These are phyloP conservation scores for Solanum paucissectum DNA, from an alignment of 257 asterid genomes.

Conservation along the genomic window DNA sequence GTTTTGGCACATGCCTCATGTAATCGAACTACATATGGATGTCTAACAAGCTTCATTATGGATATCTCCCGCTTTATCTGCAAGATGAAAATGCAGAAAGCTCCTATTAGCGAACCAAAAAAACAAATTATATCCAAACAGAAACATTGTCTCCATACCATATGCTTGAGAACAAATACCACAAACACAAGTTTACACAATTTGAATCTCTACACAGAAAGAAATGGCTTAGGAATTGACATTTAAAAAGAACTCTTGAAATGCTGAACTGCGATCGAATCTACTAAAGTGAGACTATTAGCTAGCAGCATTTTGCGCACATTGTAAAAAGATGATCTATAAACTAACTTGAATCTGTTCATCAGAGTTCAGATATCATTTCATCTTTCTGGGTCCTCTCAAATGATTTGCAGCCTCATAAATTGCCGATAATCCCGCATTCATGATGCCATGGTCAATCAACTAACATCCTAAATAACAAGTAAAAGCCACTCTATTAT, in stretches of 20 bases:
- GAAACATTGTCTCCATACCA: neutral
- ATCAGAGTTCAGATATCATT: neutral
- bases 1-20: slow-evolving; percentile 62
- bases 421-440: neutral
- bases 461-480: neutral
- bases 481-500: neutral
- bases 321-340: neutral
- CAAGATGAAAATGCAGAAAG: slow-evolving; percentile 17
- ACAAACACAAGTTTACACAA: neutral
- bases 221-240: neutral
- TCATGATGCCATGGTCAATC: neutral
- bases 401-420: neutral
- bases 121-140: neutral
- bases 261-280: neutral
- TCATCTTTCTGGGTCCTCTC: neutral
- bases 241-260: neutral
- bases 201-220: neutral
- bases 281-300: neutral
- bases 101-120: neutral
- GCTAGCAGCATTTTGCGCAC: neutral
- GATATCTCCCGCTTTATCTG: slow-evolving; percentile 98
- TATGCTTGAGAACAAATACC: neutral
- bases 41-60: slow-evolving; percentile 93
- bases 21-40: slow-evolving; percentile 79
- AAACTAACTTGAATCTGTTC: neutral